Evolutionary conservation across 2,329 filamentous ascomycete species (phyloP).

Genomic region (Penicillium sumatraense): DNA sequence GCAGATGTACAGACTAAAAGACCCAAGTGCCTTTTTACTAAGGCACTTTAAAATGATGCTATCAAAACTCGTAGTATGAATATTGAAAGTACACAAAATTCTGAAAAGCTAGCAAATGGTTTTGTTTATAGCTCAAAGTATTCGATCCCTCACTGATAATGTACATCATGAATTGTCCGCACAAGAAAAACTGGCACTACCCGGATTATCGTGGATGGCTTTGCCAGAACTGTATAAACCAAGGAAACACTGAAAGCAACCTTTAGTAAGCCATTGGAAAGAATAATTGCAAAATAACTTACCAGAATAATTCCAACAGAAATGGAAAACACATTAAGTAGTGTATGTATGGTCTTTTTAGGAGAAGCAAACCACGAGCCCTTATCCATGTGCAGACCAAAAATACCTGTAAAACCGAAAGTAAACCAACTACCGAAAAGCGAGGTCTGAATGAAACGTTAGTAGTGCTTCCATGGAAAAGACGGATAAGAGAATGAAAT

Average conservation of each 20-base stretch:
- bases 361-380: slow-evolving; percentile 2
- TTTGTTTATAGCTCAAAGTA: too few relatives aligned
- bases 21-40: too few relatives aligned
- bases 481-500: background rate
- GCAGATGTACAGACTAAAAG: too few relatives aligned
- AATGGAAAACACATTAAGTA: background rate
- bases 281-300: background rate
- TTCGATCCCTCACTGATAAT: too few relatives aligned
- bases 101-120: too few relatives aligned
- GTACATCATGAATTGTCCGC: background rate
- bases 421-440: slow-evolving; percentile 73
- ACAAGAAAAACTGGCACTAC: background rate
- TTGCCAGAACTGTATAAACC: background rate
- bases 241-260: background rate
- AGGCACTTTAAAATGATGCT: too few relatives aligned
- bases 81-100: too few relatives aligned
- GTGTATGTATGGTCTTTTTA: background rate
- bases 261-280: background rate
- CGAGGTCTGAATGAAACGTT: slow-evolving; percentile 47
- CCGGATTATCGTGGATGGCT: background rate
- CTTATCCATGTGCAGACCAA: slow-evolving; percentile 40
- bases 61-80: too few relatives aligned
- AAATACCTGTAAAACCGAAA: slow-evolving; percentile 44
- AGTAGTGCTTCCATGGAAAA: background rate
- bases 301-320: background rate